Conservation (phyloP, 208 protist genomes). For the Leishmania amazonensis region DNA sequence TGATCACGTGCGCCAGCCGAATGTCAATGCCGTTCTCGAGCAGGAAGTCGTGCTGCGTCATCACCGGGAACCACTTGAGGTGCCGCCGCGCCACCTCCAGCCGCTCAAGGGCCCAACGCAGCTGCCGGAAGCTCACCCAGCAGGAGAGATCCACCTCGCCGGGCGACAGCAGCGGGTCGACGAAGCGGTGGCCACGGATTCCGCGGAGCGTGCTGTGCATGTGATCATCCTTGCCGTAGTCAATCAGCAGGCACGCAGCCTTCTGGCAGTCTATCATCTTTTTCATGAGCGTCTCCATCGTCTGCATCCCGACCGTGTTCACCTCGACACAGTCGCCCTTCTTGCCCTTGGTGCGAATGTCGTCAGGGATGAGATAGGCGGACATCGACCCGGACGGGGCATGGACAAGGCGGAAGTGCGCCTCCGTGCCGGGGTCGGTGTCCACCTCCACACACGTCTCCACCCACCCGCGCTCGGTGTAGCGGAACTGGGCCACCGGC, state of each 20-base stretch:
- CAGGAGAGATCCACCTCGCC: constrained; percentile 92
- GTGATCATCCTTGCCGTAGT: constrained; percentile 93
- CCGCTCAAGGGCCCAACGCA: constrained; percentile 83
- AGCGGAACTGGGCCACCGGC: constrained; percentile 93
- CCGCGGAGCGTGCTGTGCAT: constrained; percentile 91
- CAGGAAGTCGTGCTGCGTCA: constrained; percentile 87
- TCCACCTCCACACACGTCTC: constrained; percentile 93
- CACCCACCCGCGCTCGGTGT: constrained; percentile 91
- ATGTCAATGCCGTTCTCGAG: constrained; percentile 88
- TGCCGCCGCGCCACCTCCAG: constrained; percentile 79
- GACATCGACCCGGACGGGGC: constrained; percentile 86
- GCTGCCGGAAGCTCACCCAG: constrained; percentile 89
- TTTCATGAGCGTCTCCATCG: constrained; percentile 88
- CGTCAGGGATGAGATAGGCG: constrained; percentile 88
- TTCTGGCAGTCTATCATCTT: constrained; percentile 86
- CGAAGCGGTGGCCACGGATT: constrained; percentile 90
- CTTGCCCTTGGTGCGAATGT: constrained; percentile 69
- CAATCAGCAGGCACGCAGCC: constrained; percentile 87
- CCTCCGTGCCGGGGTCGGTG: constrained; percentile 74
- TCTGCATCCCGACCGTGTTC: constrained; percentile 86
- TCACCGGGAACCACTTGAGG: constrained; percentile 86
- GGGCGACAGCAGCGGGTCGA: constrained; percentile 87
- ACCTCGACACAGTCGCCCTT: constrained; percentile 84
- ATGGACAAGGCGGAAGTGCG: constrained; percentile 90
- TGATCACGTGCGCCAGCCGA: constrained; percentile 84